Conservation (phyloP, 148 eudicot species). For the Amaranthus hypochondriacus region DNA sequence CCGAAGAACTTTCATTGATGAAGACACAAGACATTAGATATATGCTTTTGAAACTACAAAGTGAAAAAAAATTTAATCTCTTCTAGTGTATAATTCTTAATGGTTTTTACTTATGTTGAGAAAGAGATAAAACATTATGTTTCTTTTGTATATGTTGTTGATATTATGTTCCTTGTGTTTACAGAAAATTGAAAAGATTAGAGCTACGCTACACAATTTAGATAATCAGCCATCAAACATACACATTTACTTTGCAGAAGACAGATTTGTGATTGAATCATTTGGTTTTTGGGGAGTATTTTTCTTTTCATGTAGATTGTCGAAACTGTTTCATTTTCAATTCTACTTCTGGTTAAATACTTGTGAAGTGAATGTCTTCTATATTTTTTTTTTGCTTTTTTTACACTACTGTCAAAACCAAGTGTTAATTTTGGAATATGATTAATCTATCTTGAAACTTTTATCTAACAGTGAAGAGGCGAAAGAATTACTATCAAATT, state of each 20-base stretch:
- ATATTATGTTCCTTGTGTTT: constrained; percentile 4
- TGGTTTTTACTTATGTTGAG: background rate
- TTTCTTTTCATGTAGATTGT: too few relatives aligned
- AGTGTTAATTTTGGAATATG: background rate
- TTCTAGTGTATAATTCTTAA: background rate
- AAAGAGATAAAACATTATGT: background rate
- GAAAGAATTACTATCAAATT: constrained; percentile 38
- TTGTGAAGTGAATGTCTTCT: background rate
- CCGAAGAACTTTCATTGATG: constrained; percentile 79
- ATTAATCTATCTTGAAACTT: background rate
- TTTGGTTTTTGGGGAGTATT: too few relatives aligned
- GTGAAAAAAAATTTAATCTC: constrained; percentile 71
- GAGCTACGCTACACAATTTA: constrained; percentile 49
- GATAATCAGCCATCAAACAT: constrained; percentile 43
- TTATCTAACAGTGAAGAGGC: constrained; percentile 61
- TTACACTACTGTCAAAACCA: background rate
- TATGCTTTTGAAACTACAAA: constrained; percentile 67
- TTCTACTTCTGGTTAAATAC: background rate
- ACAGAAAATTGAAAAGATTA: constrained; percentile 81
- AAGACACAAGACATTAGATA: constrained; percentile 83
- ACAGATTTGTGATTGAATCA: constrained; percentile 50
- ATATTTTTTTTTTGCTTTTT: background rate
- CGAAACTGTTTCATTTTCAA: background rate
- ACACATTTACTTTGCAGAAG: constrained; percentile 80
- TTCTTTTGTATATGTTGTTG: background rate